A percentile compares a stretch with the other conserved stretches of the same genome.
Conservation (phyloP, 148 eudicot species). For the Dysphania ambrosioides region DNA sequence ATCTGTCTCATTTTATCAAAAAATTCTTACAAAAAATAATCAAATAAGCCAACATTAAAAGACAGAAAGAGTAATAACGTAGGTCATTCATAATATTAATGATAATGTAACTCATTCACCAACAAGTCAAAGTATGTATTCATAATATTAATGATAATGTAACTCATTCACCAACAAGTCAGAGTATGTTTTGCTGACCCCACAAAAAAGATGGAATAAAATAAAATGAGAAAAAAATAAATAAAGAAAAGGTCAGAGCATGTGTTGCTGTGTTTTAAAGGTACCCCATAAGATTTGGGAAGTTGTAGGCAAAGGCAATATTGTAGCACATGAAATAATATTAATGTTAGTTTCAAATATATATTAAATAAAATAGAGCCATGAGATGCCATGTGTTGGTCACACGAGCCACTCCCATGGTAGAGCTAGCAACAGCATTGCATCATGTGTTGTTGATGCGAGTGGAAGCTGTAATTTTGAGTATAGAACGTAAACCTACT, state of each 20-base stretch:
- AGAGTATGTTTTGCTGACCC: slow-evolving; percentile 15
- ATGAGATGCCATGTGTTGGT: slow-evolving; percentile 32
- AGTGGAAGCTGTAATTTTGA: not conserved
- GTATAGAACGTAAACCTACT: slow-evolving; percentile 24
- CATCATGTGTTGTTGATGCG: slow-evolving; percentile 25
- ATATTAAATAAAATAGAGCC: not conserved
- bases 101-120: too few relatives aligned
- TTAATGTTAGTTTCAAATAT: not conserved
- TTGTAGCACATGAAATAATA: slow-evolving; percentile 26
- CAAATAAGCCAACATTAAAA: too few relatives aligned
- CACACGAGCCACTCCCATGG: slow-evolving; percentile 15
- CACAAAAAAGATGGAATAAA: not conserved
- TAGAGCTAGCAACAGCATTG: slow-evolving; percentile 9
- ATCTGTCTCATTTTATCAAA: too few relatives aligned
- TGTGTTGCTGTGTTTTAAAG: slow-evolving; percentile 17
- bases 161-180: too few relatives aligned
- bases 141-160: too few relatives aligned
- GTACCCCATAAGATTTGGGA: not conserved
- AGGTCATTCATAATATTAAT: too few relatives aligned
- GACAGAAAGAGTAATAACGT: too few relatives aligned
- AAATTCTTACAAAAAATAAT: too few relatives aligned
- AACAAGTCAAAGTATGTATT: slow-evolving; percentile 25
- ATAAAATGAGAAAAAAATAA: not conserved
- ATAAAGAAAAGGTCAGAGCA: slow-evolving; percentile 6
- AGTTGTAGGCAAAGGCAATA: slow-evolving; percentile 3